Evolutionary conservation across 768 basidiomycete species (phyloP).

Genomic region (Hypsizygus marmoreus): DNA sequence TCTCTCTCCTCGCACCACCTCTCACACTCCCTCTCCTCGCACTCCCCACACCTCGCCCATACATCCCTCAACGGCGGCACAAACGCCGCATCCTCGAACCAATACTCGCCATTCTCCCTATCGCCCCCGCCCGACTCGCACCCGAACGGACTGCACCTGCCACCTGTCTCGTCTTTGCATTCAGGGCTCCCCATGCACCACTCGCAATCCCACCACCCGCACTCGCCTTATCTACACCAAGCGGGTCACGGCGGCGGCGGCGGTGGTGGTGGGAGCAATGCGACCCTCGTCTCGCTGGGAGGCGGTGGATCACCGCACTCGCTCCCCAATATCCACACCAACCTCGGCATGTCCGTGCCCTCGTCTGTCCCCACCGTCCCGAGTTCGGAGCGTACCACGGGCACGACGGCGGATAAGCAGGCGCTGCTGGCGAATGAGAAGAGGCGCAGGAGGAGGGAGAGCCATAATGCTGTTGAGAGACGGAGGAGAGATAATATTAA

Average conservation of each 20-base stretch:
- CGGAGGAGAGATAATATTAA: conserved; percentile 91
- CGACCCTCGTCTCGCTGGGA: no score
- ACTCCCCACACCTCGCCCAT: conserved; percentile 18
- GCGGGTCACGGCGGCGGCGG: background rate
- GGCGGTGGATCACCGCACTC: conserved; percentile 17
- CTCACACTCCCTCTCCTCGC: conserved; percentile 25
- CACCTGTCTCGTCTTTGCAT: conserved; percentile 21
- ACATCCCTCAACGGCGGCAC: conserved; percentile 5
- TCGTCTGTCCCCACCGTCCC: conserved; percentile 3
- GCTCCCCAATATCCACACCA: conserved; percentile 17
- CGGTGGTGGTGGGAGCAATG: no score
- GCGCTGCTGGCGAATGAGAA: conserved; percentile 78
- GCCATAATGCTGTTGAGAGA: conserved; percentile 91
- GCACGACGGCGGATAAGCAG: conserved; percentile 41
- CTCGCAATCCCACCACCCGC: no score
- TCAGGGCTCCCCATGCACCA: conserved; percentile 12
- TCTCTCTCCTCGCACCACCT: conserved; percentile 27
- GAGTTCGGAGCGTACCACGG: background rate
- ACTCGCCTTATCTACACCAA: conserved; percentile 9
- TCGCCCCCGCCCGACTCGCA: conserved; percentile 21
- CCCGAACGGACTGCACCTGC: conserved; percentile 20
- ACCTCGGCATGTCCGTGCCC: conserved; percentile 15
- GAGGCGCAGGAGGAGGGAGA: conserved; percentile 75
- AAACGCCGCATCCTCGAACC: background rate
- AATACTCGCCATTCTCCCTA: conserved; percentile 30